Conservation (phyloP, 768 basidiomycete genomes). For the Phaeotremella skinneri region DNA sequence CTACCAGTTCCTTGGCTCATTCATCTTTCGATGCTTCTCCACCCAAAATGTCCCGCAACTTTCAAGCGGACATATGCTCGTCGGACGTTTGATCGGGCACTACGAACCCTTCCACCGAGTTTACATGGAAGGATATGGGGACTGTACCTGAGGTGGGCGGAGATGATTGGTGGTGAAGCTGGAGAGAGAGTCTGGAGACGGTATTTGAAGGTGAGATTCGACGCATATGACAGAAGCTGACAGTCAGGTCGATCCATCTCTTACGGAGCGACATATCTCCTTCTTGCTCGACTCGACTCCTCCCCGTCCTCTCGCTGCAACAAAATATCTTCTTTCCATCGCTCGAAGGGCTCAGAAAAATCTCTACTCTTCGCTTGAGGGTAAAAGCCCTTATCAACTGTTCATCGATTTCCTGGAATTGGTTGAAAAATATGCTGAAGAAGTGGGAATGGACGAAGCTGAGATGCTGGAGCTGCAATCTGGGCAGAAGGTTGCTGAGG, state of each 20-base stretch:
- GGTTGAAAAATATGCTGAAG: constrained; percentile 83
- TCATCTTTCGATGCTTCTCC: constrained; percentile 84
- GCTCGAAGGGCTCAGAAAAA: constrained; percentile 80
- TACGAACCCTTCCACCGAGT: constrained; percentile 89
- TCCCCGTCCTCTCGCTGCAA: constrained; percentile 84
- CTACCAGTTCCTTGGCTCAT: constrained; percentile 91
- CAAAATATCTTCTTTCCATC: constrained; percentile 79
- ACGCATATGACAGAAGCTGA: background rate
- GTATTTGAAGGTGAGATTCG: constrained; percentile 74
- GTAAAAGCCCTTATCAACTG: constrained; percentile 92
- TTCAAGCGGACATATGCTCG: constrained; percentile 88
- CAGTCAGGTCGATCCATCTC: constrained; percentile 51
- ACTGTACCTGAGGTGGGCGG: constrained; percentile 88
- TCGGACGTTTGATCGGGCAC: constrained; percentile 86
- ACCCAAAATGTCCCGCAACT: constrained; percentile 79
- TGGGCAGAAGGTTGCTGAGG: constrained; percentile 48
- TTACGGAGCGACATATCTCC: constrained; percentile 54
- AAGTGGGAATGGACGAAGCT: constrained; percentile 82
- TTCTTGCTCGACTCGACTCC: constrained; percentile 61
- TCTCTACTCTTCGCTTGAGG: constrained; percentile 80
- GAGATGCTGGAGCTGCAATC: constrained; percentile 64
- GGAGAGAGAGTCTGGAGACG: constrained; percentile 70
- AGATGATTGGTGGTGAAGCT: constrained; percentile 66
- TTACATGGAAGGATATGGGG: constrained; percentile 90
- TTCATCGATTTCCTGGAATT: constrained; percentile 89